phyloP scores from a whole-genome alignment of 768 basidiomycete genomes.

The Chalciporus sphaerocephalus region DNA sequence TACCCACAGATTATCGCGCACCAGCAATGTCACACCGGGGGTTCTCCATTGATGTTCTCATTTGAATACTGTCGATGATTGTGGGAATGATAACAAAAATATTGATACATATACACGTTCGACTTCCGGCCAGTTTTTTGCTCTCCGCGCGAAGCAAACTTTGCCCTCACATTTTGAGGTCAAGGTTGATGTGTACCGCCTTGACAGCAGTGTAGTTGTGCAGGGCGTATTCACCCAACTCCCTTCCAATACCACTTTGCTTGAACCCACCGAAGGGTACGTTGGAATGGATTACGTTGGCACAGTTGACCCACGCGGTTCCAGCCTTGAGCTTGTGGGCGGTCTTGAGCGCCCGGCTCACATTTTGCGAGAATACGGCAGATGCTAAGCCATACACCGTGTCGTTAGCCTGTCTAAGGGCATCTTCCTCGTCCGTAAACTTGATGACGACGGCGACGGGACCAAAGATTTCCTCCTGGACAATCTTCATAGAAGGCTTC shows the following conservation, averaged over 20 bases:
- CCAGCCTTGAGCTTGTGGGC: constrained; percentile 79
- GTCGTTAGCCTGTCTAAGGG: constrained; percentile 76
- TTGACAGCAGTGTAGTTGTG: constrained; percentile 32
- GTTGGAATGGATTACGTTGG: constrained; percentile 27
- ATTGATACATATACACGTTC: not conserved
- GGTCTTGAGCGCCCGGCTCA: constrained; percentile 67
- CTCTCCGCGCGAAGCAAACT: not conserved
- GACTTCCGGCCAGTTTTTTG: not conserved
- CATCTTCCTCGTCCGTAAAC: constrained; percentile 68
- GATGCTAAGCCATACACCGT: constrained; percentile 83
- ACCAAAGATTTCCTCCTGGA: constrained; percentile 74
- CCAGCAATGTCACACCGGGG: too few relatives aligned
- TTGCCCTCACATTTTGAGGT: constrained; percentile 13
- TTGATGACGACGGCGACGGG: constrained; percentile 74
- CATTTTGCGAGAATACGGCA: constrained; percentile 77
- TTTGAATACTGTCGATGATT: too few relatives aligned
- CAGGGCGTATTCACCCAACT: constrained; percentile 73
- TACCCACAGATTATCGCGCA: too few relatives aligned
- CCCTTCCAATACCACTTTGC: constrained; percentile 76
- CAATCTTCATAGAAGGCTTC: constrained; percentile 68
- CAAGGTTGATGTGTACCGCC: constrained; percentile 47
- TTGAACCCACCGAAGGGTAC: constrained; percentile 87
- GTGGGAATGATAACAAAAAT: not conserved
- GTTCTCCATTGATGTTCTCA: too few relatives aligned
- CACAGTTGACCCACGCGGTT: constrained; percentile 61